Evolutionary conservation across 768 basidiomycete species (phyloP).

Genomic region (Mycena chlorophos): DNA sequence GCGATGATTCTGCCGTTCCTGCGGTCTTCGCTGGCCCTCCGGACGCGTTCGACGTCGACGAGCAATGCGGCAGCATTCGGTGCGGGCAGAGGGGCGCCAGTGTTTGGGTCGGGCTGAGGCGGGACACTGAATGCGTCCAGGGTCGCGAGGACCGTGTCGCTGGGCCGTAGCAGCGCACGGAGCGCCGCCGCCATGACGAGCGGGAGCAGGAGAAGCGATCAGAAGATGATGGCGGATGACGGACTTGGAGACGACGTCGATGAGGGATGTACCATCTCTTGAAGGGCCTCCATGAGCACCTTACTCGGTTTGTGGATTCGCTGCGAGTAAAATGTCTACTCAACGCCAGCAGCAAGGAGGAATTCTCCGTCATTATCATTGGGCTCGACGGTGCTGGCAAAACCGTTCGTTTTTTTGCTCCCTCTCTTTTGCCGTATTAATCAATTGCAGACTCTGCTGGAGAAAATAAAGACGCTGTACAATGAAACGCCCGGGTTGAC

Average conservation of each 20-base stretch:
- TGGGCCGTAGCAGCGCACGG: slow-evolving; percentile 33
- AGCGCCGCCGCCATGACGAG: slow-evolving; percentile 22
- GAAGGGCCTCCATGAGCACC: slow-evolving; percentile 86
- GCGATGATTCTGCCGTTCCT: slow-evolving; percentile 44
- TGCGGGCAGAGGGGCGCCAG: slow-evolving; percentile 6
- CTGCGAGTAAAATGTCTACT: neutral
- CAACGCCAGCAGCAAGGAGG: slow-evolving; percentile 60
- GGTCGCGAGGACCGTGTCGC: slow-evolving; percentile 48
- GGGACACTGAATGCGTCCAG: slow-evolving; percentile 40
- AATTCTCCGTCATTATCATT: slow-evolving; percentile 93
- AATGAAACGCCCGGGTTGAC: slow-evolving; percentile 84
- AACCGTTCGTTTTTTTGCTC: slow-evolving; percentile 50
- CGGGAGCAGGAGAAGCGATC: too few relatives aligned
- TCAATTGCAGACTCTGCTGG: slow-evolving; percentile 70
- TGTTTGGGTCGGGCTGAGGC: slow-evolving; percentile 1
- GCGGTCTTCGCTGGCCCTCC: slow-evolving; percentile 17
- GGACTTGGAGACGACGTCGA: neutral
- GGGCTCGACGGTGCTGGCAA: slow-evolving; percentile 93
- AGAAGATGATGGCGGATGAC: too few relatives aligned
- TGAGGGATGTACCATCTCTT: slow-evolving; percentile 86
- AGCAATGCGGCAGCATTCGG: slow-evolving; percentile 2
- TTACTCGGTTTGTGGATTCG: slow-evolving; percentile 62
- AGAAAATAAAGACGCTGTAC: slow-evolving; percentile 92
- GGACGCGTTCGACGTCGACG: slow-evolving; percentile 1
- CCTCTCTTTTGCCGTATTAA: slow-evolving; percentile 1